Percentiles rank a stretch among this genome's conserved stretches.
These are phyloP conservation scores for Rhodotorula sp. DNA, from an alignment of 1,284 basidiomycete genomes.

Conservation along the genomic window DNA sequence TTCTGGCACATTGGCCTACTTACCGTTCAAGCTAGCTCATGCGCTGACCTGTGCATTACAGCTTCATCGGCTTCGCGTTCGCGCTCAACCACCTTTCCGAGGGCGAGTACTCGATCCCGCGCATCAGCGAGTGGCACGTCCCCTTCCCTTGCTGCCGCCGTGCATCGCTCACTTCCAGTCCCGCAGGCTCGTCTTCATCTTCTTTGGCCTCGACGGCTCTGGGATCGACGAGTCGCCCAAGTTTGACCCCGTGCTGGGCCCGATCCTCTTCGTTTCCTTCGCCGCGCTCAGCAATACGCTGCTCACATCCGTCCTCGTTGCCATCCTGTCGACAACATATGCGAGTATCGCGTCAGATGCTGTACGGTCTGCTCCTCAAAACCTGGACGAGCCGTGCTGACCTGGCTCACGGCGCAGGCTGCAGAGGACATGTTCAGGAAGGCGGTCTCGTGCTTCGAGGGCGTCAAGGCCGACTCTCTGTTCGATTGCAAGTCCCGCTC, in stretches of 20 bases:
- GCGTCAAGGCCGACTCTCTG: slow-evolving; percentile 51
- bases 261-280: slow-evolving; percentile 79
- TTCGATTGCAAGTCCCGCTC: slow-evolving; percentile 38
- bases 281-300: slow-evolving; percentile 79
- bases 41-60: not conserved
- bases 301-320: slow-evolving; percentile 72
- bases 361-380: not conserved
- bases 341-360: slow-evolving; percentile 68
- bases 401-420: not conserved
- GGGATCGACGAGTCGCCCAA: slow-evolving; percentile 37
- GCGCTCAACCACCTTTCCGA: slow-evolving; percentile 43
- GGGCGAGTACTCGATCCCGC: slow-evolving; percentile 31
- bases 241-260: slow-evolving; percentile 51
- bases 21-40: too few relatives aligned
- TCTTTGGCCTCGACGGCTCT: slow-evolving; percentile 42
- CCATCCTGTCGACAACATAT: slow-evolving; percentile 81
- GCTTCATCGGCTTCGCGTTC: slow-evolving; percentile 42
- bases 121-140: slow-evolving; percentile 39
- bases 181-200: slow-evolving; percentile 41
- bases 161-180: not conserved
- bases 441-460: slow-evolving; percentile 82
- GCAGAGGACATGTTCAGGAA: slow-evolving; percentile 80
- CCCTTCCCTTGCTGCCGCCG: too few relatives aligned
- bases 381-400: not conserved
- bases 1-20: slow-evolving; percentile 27